Percentiles rank a stretch among this genome's conserved stretches.
These are phyloP conservation scores for Kazachstania bromeliacearum DNA, from an alignment of 805 yeast genomes.

Conservation along the genomic window DNA sequence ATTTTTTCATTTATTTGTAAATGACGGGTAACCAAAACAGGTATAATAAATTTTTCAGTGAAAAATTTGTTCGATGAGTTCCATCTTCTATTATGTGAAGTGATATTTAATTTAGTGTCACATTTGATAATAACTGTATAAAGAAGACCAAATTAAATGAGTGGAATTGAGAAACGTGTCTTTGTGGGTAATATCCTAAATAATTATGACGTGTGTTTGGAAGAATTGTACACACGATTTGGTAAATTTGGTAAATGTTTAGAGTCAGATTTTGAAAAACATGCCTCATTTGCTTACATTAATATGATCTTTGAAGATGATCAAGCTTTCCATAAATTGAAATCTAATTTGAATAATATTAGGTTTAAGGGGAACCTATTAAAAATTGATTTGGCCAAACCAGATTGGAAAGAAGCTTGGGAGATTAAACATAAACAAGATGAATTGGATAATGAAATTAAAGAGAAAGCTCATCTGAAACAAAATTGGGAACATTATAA, in stretches of 20 bases:
- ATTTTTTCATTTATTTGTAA: too few relatives aligned
- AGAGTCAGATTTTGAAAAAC: constrained; percentile 44
- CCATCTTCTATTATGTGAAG: too few relatives aligned
- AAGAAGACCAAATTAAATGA: too few relatives aligned
- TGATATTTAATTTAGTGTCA: too few relatives aligned
- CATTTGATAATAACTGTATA: too few relatives aligned
- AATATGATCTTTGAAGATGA: constrained; percentile 46
- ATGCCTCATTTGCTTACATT: constrained; percentile 52
- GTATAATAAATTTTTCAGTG: too few relatives aligned
- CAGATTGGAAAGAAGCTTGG: constrained; percentile 41
- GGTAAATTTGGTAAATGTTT: constrained; percentile 49
- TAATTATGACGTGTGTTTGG: constrained; percentile 19
- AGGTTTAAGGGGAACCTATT: constrained; percentile 67
- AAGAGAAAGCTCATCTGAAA: constrained; percentile 31
- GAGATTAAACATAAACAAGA: constrained; percentile 37
- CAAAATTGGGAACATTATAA: constrained; percentile 31
- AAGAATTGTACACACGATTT: constrained; percentile 46
- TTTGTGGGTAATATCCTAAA: constrained; percentile 26
- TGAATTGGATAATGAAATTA: constrained; percentile 22
- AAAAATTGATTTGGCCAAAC: constrained; percentile 53
- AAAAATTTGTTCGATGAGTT: too few relatives aligned
- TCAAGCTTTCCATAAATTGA: constrained; percentile 36
- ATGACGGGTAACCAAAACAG: too few relatives aligned
- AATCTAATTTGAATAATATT: constrained; percentile 55
- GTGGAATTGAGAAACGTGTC: constrained; percentile 16